Evolutionary conservation across 257 asterid species (phyloP).

Genomic region (Solanum bulbocastanum): DNA sequence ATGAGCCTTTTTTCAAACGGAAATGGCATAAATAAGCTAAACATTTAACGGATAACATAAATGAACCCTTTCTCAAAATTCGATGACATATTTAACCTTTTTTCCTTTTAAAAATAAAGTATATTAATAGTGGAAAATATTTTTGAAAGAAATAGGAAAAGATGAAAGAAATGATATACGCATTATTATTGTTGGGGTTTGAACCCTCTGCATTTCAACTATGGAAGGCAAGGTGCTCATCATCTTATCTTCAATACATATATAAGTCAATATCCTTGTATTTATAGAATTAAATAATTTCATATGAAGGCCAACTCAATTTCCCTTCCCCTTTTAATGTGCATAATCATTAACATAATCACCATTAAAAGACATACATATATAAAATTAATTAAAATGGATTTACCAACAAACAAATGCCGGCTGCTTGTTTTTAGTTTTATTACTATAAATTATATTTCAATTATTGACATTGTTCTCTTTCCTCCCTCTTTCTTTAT

Average conservation of each 20-base stretch:
- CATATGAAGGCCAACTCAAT: neutral
- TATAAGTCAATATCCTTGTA: neutral
- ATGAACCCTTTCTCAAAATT: no score
- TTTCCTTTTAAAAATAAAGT: neutral
- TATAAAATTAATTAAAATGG: neutral
- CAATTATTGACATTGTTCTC: neutral
- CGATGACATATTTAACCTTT: no score
- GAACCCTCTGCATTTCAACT: no score
- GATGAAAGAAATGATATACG: neutral
- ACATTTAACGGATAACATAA: no score
- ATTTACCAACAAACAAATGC: neutral
- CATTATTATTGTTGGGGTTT: neutral
- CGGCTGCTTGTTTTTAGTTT: neutral
- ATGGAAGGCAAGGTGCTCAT: neutral
- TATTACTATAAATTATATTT: neutral
- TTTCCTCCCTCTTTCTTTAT: neutral
- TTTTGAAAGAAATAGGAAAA: neutral
- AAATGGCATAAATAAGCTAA: no score
- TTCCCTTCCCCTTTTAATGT: neutral
- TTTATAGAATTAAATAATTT: neutral
- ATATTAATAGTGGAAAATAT: neutral
- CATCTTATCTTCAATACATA: neutral
- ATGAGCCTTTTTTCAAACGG: no score
- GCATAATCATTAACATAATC: neutral
- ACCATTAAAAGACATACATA: neutral